Base-by-base conservation (phyloP, 768 basidiomycete species). In the Arthromyces matolae region DNA sequence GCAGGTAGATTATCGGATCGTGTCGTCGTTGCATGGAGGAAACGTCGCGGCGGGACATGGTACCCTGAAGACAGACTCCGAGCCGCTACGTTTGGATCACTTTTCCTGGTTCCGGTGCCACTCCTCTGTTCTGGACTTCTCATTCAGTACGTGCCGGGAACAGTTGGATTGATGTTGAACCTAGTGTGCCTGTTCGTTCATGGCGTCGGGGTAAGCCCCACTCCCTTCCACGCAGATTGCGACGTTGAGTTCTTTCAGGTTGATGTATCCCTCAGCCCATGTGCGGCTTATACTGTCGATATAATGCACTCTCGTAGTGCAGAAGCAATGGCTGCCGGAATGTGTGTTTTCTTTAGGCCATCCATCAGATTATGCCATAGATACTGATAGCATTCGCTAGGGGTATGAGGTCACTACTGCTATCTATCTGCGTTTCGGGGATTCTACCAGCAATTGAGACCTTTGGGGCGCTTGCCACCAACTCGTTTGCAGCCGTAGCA, bases 61-160 rank as follows among this genome's bases (percentile, higher is more conserved):
- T 75, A 78, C 34, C 84, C 84, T 0, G 84, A 89, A 60, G 86
- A 85, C 53, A 77, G 85, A 5, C 70, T 87, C 20, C 72, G 80
- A 1, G 81, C 72, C 2, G 67, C 76, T 2, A 59, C 79, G 27
- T 53, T 70, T 5, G 77, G 79, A 8, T 71, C 71, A 3, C 63
- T 71, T 0, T 25, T 78, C 14, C 64, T 85, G 23, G 67, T 76
- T 3, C 87, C 85, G 0, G 20, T 81, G 1, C 77, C 83, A 1
- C 60, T 81, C 2, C 58, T 79, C 0, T 41, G 64, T 0, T 71
- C 70, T 0, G 83, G 84, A 1, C 51, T 84, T 3, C 57, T 75
- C n/a, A 79, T 73, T 12, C 57, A 68, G 27, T 83, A 72, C 57
- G 65, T 86, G 5, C 64, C 64, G 6, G 79, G 81, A 1, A 67